Evolutionary conservation across 2,329 filamentous ascomycete genomes (phyloP).

Genomic region (Fusarium cicatricum): DNA sequence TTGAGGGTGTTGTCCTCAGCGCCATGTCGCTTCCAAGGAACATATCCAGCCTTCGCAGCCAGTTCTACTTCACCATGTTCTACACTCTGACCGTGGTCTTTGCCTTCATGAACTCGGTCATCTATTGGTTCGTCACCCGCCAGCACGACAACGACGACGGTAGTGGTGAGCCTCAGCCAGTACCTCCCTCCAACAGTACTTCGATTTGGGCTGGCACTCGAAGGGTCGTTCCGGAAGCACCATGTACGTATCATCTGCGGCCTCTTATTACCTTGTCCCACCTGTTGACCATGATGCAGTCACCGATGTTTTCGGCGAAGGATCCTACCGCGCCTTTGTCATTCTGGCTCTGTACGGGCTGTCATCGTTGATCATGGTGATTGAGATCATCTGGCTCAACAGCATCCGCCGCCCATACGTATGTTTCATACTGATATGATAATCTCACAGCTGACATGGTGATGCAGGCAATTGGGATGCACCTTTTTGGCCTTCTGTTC

Average conservation of each 20-base stretch:
- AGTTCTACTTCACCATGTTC: slow-evolving; percentile 60
- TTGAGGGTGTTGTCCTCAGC: slow-evolving; percentile 49
- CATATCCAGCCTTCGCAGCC: slow-evolving; percentile 51
- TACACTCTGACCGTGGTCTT: slow-evolving; percentile 58
- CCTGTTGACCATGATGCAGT: slow-evolving; percentile 45
- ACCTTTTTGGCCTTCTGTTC: slow-evolving; percentile 53
- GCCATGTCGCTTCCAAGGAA: slow-evolving; percentile 57
- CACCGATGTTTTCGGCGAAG: slow-evolving; percentile 58
- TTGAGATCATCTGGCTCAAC: slow-evolving; percentile 60
- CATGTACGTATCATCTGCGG: slow-evolving; percentile 32
- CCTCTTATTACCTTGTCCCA: slow-evolving; percentile 6
- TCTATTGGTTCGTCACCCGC: slow-evolving; percentile 58
- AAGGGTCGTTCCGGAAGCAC: slow-evolving; percentile 22
- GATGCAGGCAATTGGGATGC: slow-evolving; percentile 54
- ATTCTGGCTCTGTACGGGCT: slow-evolving; percentile 57
- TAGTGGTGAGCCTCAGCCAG: slow-evolving; percentile 12
- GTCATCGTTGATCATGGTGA: slow-evolving; percentile 52
- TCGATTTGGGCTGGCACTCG: slow-evolving; percentile 16
- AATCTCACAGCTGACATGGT: slow-evolving; percentile 13
- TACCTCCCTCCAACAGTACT: slow-evolving; percentile 14
- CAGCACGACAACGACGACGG: slow-evolving; percentile 38
- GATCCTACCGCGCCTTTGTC: slow-evolving; percentile 57
- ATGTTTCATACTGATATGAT: slow-evolving; percentile 29
- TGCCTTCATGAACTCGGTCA: slow-evolving; percentile 58
- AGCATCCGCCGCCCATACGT: slow-evolving; percentile 62